These are phyloP conservation scores for Ceratocystis smalleyi DNA, from an alignment of 2,329 filamentous ascomycete species.

Conservation along the genomic window DNA sequence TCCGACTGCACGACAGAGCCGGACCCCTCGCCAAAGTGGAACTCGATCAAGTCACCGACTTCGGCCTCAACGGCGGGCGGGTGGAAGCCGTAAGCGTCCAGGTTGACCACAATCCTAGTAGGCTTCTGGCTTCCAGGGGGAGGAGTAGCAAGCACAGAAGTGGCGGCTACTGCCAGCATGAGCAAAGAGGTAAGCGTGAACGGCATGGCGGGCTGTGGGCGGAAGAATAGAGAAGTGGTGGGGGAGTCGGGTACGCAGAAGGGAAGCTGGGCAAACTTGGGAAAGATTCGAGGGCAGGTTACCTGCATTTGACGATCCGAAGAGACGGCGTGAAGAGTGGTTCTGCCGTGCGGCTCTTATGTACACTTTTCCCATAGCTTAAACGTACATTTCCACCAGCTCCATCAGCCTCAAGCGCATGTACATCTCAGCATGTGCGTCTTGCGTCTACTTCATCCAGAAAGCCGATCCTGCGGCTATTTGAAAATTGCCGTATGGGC, in stretches of 20 bases:
- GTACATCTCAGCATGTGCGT: too few species aligned
- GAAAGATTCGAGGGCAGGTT: too few species aligned
- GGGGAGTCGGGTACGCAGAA: neutral
- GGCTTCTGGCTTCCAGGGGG: neutral
- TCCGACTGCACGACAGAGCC: neutral
- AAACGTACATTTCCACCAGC: too few species aligned
- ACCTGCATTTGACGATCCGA: too few species aligned
- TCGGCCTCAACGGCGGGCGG: conserved; percentile 35
- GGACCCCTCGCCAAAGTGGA: conserved; percentile 36
- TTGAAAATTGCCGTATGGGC: too few species aligned
- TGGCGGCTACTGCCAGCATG: neutral
- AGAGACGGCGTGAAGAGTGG: too few species aligned
- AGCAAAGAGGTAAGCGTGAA: neutral
- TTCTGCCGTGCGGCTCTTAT: too few species aligned
- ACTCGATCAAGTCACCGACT: conserved; percentile 37
- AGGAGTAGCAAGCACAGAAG: neutral
- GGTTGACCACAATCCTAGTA: neutral
- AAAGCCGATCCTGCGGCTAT: too few species aligned
- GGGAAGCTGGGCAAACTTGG: neutral
- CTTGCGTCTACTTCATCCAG: too few species aligned
- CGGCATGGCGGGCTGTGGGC: neutral
- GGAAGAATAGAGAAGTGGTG: neutral
- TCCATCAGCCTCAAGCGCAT: too few species aligned
- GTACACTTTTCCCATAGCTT: too few species aligned
- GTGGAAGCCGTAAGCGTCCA: conserved; percentile 25